phyloP scores from a whole-genome alignment of 306 rosid species.

The Calophaca sinica region DNA sequence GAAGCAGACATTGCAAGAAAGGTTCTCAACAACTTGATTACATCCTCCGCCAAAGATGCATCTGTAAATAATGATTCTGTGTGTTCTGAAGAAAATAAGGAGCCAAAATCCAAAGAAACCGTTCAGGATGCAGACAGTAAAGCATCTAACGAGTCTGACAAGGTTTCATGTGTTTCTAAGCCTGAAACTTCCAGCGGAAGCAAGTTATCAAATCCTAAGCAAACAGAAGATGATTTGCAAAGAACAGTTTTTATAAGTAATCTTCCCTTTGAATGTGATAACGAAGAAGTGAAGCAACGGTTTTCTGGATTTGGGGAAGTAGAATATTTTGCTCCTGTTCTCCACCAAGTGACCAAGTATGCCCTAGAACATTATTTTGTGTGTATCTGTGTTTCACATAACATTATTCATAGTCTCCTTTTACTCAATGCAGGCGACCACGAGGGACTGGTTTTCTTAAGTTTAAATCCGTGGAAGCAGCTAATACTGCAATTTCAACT shows the following conservation, averaged over 20 bases:
- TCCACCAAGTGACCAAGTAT: constrained; percentile 88
- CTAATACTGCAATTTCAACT: constrained; percentile 74
- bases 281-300: constrained; percentile 81
- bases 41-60: constrained; percentile 60
- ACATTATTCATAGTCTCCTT: constrained; percentile 43
- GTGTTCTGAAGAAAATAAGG: constrained; percentile 50
- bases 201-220: constrained; percentile 52
- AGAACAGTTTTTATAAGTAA: constrained; percentile 83
- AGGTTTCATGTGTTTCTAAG: constrained; percentile 51
- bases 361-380: constrained; percentile 42
- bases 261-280: constrained; percentile 80
- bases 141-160: constrained; percentile 54
- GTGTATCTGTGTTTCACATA: constrained; percentile 1
- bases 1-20: constrained; percentile 88
- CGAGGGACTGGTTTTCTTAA: constrained; percentile 95
- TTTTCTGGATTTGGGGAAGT: constrained; percentile 91
- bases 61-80: constrained; percentile 49
- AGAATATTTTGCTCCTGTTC: constrained; percentile 82
- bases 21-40: constrained; percentile 71
- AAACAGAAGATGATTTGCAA: constrained; percentile 68
- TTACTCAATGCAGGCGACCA: constrained; percentile 77
- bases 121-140: constrained; percentile 49
- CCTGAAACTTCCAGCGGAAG: constrained; percentile 53
- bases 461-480: constrained; percentile 80
- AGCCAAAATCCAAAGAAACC: constrained; percentile 48